phyloP scores from a whole-genome alignment of 2,329 filamentous ascomycete species.

The Neocucurbitaria cava region DNA sequence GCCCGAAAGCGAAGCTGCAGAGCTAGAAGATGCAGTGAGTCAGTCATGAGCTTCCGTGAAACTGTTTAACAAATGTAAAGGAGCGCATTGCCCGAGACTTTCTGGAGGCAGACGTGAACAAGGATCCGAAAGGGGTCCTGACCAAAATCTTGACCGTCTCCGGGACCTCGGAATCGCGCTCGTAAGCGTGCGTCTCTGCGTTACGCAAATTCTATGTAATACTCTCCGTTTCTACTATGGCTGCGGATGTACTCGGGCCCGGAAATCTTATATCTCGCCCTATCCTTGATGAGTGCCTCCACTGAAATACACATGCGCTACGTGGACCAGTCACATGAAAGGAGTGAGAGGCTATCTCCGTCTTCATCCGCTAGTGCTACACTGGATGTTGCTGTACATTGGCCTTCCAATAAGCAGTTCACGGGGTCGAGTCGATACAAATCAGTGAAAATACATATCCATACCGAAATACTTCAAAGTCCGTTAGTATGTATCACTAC shows the following conservation, averaged over 20 bases:
- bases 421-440: neutral
- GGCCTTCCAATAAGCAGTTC: neutral
- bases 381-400: neutral
- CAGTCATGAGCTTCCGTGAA: neutral
- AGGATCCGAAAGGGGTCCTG: conserved; percentile 45
- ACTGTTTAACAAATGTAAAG: conserved; percentile 22
- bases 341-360: neutral
- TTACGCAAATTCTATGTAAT: neutral
- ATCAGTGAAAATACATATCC: neutral
- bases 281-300: too few relatives aligned
- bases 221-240: neutral
- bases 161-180: conserved; percentile 11
- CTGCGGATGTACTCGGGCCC: neutral
- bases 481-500: neutral
- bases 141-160: conserved; percentile 45
- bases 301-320: neutral
- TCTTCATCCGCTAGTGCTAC: neutral
- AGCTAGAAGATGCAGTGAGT: conserved; percentile 71
- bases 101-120: conserved; percentile 46
- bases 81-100: conserved; percentile 55
- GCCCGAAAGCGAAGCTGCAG: conserved; percentile 67
- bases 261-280: too few relatives aligned
- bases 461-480: neutral
- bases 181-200: neutral
- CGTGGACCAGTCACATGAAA: neutral